phyloP scores from a whole-genome alignment of 2,329 filamentous ascomycete species.

The Verruconis gallopava region DNA sequence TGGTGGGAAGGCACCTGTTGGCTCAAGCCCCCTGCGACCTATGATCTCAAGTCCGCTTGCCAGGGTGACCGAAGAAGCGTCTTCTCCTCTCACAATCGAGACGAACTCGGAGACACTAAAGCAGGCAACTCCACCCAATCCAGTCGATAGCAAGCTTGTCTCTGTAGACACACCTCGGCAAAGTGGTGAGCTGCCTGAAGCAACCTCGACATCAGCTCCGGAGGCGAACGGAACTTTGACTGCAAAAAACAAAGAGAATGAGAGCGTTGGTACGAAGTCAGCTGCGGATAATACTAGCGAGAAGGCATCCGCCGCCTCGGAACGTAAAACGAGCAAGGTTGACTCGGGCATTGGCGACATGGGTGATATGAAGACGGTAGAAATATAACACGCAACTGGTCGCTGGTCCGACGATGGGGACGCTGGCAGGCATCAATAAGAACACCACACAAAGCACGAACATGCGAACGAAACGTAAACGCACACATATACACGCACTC shows the following conservation, averaged over 20 bases:
- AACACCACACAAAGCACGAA: too few species aligned
- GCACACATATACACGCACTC: too few species aligned
- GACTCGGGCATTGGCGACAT: conserved; percentile 7
- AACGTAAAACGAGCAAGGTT: conserved; percentile 3
- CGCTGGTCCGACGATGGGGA: too few species aligned
- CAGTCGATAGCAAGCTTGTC: conserved; percentile 26
- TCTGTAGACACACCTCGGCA: conserved; percentile 28
- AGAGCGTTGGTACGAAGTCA: conserved; percentile 14
- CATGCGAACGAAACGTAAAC: too few species aligned
- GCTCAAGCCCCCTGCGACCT: conserved; percentile 47
- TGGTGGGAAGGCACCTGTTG: conserved; percentile 40
- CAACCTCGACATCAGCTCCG: conserved; percentile 4
- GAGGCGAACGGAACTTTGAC: too few species aligned
- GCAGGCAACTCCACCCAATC: conserved; percentile 9
- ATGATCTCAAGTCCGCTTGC: conserved; percentile 61
- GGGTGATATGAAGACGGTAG: conserved; percentile 36
- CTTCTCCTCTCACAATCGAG: conserved; percentile 25
- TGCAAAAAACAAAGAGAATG: conserved; percentile 15
- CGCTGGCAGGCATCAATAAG: too few species aligned
- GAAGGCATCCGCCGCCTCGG: neutral
- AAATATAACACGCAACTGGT: conserved; percentile 27
- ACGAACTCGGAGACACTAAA: conserved; percentile 21
- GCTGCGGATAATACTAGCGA: neutral
- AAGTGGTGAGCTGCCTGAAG: conserved; percentile 22
- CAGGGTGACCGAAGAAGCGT: conserved; percentile 57